Base-by-base conservation (phyloP, 257 asterid species). In the Solanum virginianum region DNA sequence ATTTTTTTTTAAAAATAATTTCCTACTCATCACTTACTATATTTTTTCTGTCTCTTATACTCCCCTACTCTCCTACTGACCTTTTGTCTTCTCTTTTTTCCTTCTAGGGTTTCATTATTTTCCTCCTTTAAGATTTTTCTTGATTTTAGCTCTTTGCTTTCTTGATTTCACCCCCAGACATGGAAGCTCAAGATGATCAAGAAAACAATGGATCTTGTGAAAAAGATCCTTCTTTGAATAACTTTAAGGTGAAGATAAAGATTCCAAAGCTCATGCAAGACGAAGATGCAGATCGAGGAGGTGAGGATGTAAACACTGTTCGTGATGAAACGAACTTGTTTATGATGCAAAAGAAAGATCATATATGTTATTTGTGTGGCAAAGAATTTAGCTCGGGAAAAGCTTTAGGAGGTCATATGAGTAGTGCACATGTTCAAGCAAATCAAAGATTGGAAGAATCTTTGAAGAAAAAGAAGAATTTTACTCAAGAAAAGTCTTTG, bases 351-450 rank as follows among this genome's bases (percentile, higher is more conserved):
- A 77, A 66, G 65, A 87, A 83, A 81, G 84, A 16, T 6, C 93
- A 91, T 45, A n/a, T 57, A 24, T 93, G 98, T 83, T 39, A n/a
- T 20, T 89, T 72, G 47, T 94, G 98, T 81, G 8, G 83, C 55
- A 87, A 83, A 86, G 80, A 82, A 6, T 95, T 94, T 29, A 82
- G 87, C 93, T 91, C 93, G 10, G 97, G 97, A 0, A 95, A 92
- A 69, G 98, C 98, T 5, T 18, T 93, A 24, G 98, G 98, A 10
- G 98, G 98, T 47, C 98, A 94, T 18, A 85, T 92, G 89, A 94
- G 98, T 88, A 92, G 92, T 75, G 96, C 94, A 24, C 98, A 95
- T 72, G 95, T 91, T 12, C 98, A 93, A 71, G 94, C 97, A 13
- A 87, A 87, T 79, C 91, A 86, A 77, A 90, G 87, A 70, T 70